Percentiles rank a stretch among this genome's conserved stretches.
These are phyloP conservation scores for Spathaspora hagerdaliae DNA, from an alignment of 805 yeast species.

Conservation along the genomic window DNA sequence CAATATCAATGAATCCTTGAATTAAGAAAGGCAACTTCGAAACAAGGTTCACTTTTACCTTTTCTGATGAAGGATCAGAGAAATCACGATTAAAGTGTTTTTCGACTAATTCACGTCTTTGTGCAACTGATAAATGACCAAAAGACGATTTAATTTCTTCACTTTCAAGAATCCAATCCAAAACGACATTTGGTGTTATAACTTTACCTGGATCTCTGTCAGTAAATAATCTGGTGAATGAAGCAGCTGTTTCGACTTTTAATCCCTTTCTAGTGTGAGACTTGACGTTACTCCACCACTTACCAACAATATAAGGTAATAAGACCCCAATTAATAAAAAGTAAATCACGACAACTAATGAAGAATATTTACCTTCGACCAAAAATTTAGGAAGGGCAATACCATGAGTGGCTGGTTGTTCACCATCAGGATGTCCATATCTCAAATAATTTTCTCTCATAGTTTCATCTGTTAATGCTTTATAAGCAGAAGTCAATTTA, in stretches of 20 bases:
- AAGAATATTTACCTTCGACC: conserved; percentile 76
- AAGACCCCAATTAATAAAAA: conserved; percentile 69
- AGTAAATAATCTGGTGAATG: conserved; percentile 65
- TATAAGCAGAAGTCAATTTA: conserved; percentile 84
- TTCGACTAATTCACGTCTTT: conserved; percentile 48
- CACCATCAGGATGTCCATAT: conserved; percentile 98
- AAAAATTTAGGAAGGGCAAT: conserved; percentile 92
- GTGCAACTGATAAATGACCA: conserved; percentile 38
- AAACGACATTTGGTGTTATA: conserved; percentile 53
- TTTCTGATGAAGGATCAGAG: conserved; percentile 19
- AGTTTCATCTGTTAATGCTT: conserved; percentile 87
- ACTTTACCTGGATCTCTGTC: conserved; percentile 71
- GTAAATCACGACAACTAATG: conserved; percentile 58
- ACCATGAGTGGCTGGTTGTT: conserved; percentile 85
- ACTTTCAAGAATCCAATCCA: conserved; percentile 60
- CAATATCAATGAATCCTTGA: conserved; percentile 73
- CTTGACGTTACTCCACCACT: conserved; percentile 87
- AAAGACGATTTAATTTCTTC: conserved; percentile 53
- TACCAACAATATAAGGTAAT: conserved; percentile 75
- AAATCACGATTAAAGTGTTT: conserved; percentile 57
- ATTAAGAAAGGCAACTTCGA: conserved; percentile 63
- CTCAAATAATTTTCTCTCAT: conserved; percentile 76
- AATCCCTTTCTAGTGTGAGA: conserved; percentile 79
- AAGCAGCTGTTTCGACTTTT: conserved; percentile 77
- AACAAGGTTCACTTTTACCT: conserved; percentile 52